phyloP scores from a whole-genome alignment of 176 grass and related monocot species.

The bread wheat (Triticum aestivum) region IWGSC_CS_RefSeq_v2.1 NC_057795.1:331586353-331586852 shows the following conservation, averaged over 20 bases:
- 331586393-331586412: neutral
- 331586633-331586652: neutral
- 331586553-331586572: slow-evolving; percentile 10
- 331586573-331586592: neutral
- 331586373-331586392: neutral
- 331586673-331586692: neutral
- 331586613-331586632: neutral
- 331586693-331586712: slow-evolving; percentile 23
- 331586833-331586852: slow-evolving; percentile 8
- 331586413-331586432: slow-evolving; percentile 3
- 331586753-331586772: slow-evolving; percentile 52
- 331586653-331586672: neutral
- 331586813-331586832: slow-evolving; percentile 18
- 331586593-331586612: neutral
- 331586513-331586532: slow-evolving; percentile 10
- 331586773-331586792: slow-evolving; percentile 66
- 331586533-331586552: slow-evolving; percentile 1
- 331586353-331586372: neutral
- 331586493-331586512: neutral
- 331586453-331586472: neutral
- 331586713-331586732: slow-evolving; percentile 57
- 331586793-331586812: slow-evolving; percentile 32
- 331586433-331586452: neutral
- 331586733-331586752: slow-evolving; percentile 8
- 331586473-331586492: too few relatives aligned